phyloP scores from a whole-genome alignment of 2,329 filamentous ascomycete genomes.

The Fonsecaea pedrosoi region DNA sequence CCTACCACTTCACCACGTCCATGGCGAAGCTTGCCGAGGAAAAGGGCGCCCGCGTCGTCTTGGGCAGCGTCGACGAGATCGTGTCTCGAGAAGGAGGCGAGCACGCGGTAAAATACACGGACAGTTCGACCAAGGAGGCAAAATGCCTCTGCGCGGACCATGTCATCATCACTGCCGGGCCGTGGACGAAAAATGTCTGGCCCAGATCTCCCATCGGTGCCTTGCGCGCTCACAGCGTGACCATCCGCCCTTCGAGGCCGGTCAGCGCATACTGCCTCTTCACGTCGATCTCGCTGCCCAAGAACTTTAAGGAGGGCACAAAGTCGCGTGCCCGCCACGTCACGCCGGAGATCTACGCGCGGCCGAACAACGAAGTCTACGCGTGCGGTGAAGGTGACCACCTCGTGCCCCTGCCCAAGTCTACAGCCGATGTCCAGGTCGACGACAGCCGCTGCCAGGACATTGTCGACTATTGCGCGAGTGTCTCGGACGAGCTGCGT shows the following conservation, averaged over 20 bases:
- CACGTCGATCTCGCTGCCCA: conserved; percentile 79
- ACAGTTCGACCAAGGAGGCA: conserved; percentile 57
- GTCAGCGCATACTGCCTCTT: conserved; percentile 65
- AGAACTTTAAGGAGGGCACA: conserved; percentile 63
- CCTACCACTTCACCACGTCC: conserved; percentile 83
- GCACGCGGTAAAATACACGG: conserved; percentile 63
- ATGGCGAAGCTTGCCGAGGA: conserved; percentile 79
- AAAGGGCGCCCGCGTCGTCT: conserved; percentile 70
- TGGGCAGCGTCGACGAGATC: conserved; percentile 71
- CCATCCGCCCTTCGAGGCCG: conserved; percentile 62
- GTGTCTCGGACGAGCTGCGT: conserved; percentile 64
- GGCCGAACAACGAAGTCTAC: conserved; percentile 88
- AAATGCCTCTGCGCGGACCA: conserved; percentile 64
- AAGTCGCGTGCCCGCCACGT: conserved; percentile 65
- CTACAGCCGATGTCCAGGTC: conserved; percentile 75
- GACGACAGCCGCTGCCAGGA: conserved; percentile 83
- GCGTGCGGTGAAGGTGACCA: conserved; percentile 91
- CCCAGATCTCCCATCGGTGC: conserved; percentile 64
- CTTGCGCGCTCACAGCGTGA: conserved; percentile 68
- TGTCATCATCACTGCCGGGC: conserved; percentile 66
- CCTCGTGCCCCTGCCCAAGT: conserved; percentile 73
- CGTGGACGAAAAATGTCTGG: conserved; percentile 64
- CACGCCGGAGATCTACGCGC: conserved; percentile 90
- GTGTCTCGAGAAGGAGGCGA: conserved; percentile 36
- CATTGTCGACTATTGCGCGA: conserved; percentile 76